Conservation (phyloP, 2,329 filamentous ascomycete species). For the Aspergillus transmontanensis region DNA sequence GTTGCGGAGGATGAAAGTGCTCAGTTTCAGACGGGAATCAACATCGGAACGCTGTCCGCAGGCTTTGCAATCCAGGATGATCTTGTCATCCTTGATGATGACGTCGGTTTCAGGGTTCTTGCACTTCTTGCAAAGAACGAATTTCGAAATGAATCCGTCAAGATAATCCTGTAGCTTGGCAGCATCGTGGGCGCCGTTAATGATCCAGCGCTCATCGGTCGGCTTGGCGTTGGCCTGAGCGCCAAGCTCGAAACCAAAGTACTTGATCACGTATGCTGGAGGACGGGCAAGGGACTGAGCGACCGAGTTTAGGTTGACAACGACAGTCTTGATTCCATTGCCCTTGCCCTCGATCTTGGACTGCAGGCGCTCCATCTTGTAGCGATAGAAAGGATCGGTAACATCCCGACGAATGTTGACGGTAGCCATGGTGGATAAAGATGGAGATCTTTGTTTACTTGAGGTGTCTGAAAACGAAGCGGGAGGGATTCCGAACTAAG, state of each 20-base stretch:
- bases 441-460: constrained; percentile 30
- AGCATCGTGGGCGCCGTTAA: constrained; percentile 96
- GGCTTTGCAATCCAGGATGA: constrained; percentile 96
- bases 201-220: constrained; percentile 98
- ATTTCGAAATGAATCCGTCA: constrained; percentile 97
- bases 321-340: constrained; percentile 98
- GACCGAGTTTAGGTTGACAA: constrained; percentile 95
- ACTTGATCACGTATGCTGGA: constrained; percentile 96
- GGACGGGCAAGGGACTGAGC: constrained; percentile 89
- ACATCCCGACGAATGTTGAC: constrained; percentile 98
- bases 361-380: constrained; percentile 99
- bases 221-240: constrained; percentile 98
- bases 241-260: constrained; percentile 98
- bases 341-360: constrained; percentile 99
- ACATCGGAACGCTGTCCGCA: constrained; percentile 92
- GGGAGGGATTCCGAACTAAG: constrained; percentile 48
- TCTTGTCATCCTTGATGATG: constrained; percentile 88
- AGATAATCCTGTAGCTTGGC: constrained; percentile 96
- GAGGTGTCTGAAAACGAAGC: constrained; percentile 34
- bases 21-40: constrained; percentile 91
- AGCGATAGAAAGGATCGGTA: constrained; percentile 98
- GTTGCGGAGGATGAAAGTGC: constrained; percentile 96
- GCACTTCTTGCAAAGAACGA: constrained; percentile 99
- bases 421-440: constrained; percentile 78
- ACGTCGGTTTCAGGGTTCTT: constrained; percentile 99